Base-by-base conservation (phyloP, 331 rosid species). In the Malus hybrid region DNA sequence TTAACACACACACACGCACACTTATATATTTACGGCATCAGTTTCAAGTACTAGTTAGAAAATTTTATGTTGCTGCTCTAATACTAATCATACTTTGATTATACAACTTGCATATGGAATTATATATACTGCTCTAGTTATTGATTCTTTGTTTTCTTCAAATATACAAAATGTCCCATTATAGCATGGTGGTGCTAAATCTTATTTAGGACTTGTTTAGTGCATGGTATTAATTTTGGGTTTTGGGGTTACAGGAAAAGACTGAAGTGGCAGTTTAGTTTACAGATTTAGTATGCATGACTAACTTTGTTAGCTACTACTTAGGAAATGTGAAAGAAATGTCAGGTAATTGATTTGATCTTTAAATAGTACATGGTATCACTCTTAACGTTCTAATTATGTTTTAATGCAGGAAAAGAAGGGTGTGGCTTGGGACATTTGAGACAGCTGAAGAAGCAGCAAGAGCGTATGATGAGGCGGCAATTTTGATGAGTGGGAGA, bases 361-460 rank as follows among this genome's bases (percentile, higher is more conserved):
- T 70, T 63, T 32, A 42, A 60, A 11, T 54, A 73, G 7, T 36
- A 6, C 13, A 15, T 52, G 20, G 34, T 64, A 28, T 10, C 46
- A 42, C 1, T 10, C 1, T 14, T 27, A 7, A 28, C 4, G 11
- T 62, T 27, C 31, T 19, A 27, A 10, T 27, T 0, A 5, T 27
- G 18, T 14, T 10, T 42, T 62, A 62, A 62, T 62, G 24, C 56
- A 92, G 97, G 86, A 92, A 92, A 79, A 90, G 83, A 77, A 92
- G 96, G 83, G 93, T 90, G 66, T 92, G 97, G 97, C 87, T 92
- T 31, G 97, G 97, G 69, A 92, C 97, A 62, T 90, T 83, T 76
- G 94, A 88, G 36, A 90, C 89, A 6, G 97, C 97, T 0, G 97
- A 92, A 67, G 96, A 88, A 27, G 97, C 97, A 61, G 97, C 96